Conservation (phyloP, 2,329 filamentous ascomycete species). For the Sporothrix protearum region DNA sequence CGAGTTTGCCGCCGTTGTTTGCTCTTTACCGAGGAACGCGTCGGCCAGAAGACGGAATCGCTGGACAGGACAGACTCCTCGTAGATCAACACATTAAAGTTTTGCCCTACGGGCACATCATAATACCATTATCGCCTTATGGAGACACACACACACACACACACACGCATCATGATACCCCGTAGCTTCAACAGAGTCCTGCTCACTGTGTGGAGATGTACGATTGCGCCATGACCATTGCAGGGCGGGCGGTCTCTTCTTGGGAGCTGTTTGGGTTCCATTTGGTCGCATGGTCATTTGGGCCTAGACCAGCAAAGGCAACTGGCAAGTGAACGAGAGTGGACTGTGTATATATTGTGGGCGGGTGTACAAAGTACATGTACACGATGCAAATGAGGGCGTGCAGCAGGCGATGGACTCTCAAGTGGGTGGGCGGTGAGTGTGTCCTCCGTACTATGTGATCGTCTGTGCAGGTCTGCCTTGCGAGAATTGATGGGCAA, state of each 20-base stretch:
- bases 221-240: neutral
- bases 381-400: neutral
- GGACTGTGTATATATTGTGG: neutral
- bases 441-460: neutral
- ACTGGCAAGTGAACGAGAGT: neutral
- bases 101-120: neutral
- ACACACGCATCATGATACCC: too few relatives aligned
- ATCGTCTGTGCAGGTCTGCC: neutral
- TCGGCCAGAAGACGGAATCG: neutral
- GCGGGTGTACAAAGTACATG: neutral
- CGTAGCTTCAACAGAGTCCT: neutral
- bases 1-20: neutral
- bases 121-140: neutral
- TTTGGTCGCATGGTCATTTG: neutral
- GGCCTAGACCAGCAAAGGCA: slow-evolving; percentile 15
- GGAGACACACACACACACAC: neutral
- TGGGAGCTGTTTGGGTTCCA: neutral
- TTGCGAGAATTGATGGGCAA: neutral
- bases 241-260: neutral
- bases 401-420: neutral
- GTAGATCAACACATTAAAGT: neutral
- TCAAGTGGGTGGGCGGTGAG: neutral
- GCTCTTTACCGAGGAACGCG: slow-evolving; percentile 2
- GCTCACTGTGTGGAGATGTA: neutral
- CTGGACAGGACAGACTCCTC: neutral